Conservation (phyloP, 495 filamentous ascomycete species). For the Neurospora sp. region DNA sequence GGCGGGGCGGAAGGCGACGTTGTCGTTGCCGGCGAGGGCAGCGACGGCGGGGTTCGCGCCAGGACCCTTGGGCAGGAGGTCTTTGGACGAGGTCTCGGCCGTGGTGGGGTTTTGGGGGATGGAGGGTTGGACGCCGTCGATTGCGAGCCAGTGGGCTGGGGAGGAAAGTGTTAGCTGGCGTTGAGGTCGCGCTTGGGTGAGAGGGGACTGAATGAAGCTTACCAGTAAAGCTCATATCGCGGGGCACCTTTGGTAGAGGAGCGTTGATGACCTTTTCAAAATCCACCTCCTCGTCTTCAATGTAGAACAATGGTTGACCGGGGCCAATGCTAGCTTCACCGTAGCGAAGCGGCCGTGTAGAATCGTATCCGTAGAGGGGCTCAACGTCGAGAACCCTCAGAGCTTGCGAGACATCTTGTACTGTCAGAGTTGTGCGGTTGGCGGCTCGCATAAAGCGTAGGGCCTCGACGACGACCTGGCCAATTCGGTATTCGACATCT, state of each 20-base stretch:
- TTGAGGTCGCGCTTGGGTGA: background rate
- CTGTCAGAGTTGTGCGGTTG: conserved; percentile 71
- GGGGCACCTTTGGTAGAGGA: conserved; percentile 83
- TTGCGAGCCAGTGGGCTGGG: conserved; percentile 85
- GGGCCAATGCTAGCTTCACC: conserved; percentile 90
- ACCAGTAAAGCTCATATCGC: conserved; percentile 90
- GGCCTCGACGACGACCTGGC: conserved; percentile 84
- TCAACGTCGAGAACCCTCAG: conserved; percentile 81
- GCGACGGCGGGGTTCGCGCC: conserved; percentile 73
- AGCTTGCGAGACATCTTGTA: conserved; percentile 77
- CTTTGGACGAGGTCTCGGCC: conserved; percentile 65
- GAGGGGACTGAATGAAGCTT: background rate
- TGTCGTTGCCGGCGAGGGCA: conserved; percentile 72
- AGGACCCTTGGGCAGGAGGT: conserved; percentile 80
- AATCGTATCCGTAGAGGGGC: conserved; percentile 91
- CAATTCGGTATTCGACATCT: conserved; percentile 90
- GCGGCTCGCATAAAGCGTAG: conserved; percentile 89
- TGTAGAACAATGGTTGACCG: conserved; percentile 92
- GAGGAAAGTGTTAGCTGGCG: conserved; percentile 8
- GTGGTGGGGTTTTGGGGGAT: conserved; percentile 92
- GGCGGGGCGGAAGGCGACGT: conserved; percentile 70
- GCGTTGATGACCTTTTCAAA: conserved; percentile 98
- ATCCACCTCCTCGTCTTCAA: conserved; percentile 97
- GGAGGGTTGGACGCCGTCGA: conserved; percentile 91
- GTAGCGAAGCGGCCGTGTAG: conserved; percentile 73